Evolutionary conservation across 2,329 filamentous ascomycete species (phyloP), one percentile per base, ranked within the genome.

Genomic region (Arthrobotrys entomopaga): DNA sequence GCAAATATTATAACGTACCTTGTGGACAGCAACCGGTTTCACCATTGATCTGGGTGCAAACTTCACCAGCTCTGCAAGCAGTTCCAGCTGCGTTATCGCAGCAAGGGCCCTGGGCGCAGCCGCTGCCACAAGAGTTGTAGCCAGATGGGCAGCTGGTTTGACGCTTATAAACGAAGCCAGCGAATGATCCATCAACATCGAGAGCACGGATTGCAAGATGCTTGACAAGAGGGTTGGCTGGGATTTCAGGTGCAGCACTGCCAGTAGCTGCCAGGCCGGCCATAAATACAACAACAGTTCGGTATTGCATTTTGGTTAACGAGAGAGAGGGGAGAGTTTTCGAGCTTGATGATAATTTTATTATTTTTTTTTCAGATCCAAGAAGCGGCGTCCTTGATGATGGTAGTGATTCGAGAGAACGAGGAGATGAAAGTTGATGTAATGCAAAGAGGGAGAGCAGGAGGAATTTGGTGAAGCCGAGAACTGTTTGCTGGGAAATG

Each of bases 191-290:
- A 59, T 74, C 70, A 16, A 63, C 26, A 29, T 74, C 63, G 16
- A 74, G 42, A 11, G 70, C 70, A 42, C 70, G 70, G 54, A 43
- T 57, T 4, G 70, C 57, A 26, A 74, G n/a, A 24, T 74, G 70
- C 58, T 74, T 74, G 52, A 74, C 13, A 22, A 63, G 34, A n/a
- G 70, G 70, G 34, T 74, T 74, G 48, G 70, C 70, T 58, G 56
- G 63, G 13, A 66, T 19, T n/a, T 53, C 53, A 22, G 57, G 38
- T 3, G 56, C 49, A 24, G 60, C 69, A 52, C 61, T 57, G 50
- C 52, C 63, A 1, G 63, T 67, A 7, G 43, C 63, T 22, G 63
- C 58, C 49, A 74, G 16, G 48, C 57, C 63, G 34, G 63, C 70
- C 29, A 64, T 16, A 26, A 59, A 22, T 20, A 57, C 63, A 26